phyloP scores from a whole-genome alignment of 2,329 filamentous ascomycete species.

The Ophiostoma sp. region DNA sequence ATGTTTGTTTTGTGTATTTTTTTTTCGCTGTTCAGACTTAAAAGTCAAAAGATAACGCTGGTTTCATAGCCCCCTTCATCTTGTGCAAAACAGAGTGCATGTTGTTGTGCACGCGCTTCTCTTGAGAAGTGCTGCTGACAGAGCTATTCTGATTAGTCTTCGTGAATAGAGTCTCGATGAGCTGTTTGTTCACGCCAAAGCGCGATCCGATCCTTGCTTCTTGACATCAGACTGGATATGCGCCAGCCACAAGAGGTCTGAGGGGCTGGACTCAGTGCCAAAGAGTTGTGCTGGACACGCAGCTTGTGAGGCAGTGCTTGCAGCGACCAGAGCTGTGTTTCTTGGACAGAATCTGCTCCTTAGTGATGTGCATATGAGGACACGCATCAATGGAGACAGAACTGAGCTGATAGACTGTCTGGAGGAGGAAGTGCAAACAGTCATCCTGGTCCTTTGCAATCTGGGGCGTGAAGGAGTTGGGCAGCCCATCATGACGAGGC shows the following conservation, averaged over 20 bases:
- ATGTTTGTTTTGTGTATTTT: not conserved
- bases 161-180: not conserved
- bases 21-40: not conserved
- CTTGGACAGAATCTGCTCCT: conserved; percentile 5
- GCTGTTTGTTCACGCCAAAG: conserved; percentile 2
- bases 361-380: not conserved
- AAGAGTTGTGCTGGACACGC: not conserved
- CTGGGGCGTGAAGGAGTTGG: conserved; percentile 3
- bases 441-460: not conserved
- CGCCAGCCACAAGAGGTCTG: not conserved
- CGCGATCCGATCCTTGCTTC: not conserved
- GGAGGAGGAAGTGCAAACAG: conserved; percentile 10
- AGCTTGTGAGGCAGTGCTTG: conserved; percentile 7
- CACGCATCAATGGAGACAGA: not conserved
- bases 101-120: not conserved
- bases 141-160: not conserved
- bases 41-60: not conserved
- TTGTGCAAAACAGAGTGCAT: not conserved
- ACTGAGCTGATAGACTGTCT: not conserved
- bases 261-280: conserved; percentile 1
- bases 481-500: not conserved
- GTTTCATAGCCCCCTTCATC: not conserved
- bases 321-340: not conserved
- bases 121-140: not conserved
- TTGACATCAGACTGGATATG: conserved; percentile 1